Conservation (phyloP, 805 yeast species). For the Kurtzmaniella cleridarum region DNA sequence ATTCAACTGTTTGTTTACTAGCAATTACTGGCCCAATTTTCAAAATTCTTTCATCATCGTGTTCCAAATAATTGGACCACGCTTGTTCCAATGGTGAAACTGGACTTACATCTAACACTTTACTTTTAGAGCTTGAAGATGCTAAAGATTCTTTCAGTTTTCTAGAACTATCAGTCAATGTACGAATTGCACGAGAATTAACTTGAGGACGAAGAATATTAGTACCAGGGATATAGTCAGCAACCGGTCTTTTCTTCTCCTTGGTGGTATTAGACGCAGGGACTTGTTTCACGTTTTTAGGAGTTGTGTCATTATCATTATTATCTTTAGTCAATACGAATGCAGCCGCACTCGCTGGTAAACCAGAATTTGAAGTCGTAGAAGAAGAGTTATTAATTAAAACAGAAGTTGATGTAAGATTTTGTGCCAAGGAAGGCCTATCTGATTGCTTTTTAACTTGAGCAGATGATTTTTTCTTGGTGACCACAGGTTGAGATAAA, state of each 20-base stretch:
- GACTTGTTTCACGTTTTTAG: constrained; percentile 20
- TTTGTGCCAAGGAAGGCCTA: constrained; percentile 17
- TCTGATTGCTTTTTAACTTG: constrained; percentile 22
- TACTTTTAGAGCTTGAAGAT: constrained; percentile 18
- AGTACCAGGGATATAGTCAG: constrained; percentile 54
- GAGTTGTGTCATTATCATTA: constrained; percentile 9
- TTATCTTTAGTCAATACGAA: constrained; percentile 28
- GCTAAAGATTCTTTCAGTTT: constrained; percentile 3
- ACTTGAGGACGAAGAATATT: constrained; percentile 50
- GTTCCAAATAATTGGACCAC: constrained; percentile 51
- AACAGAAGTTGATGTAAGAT: not conserved
- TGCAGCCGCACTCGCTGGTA: constrained; percentile 38
- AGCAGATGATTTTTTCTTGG: constrained; percentile 23
- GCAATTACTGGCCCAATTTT: constrained; percentile 52
- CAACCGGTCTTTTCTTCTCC: not conserved
- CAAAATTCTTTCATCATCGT: constrained; percentile 55
- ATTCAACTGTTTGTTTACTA: constrained; percentile 38
- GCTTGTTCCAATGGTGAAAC: constrained; percentile 50
- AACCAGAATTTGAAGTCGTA: constrained; percentile 11
- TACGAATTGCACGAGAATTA: constrained; percentile 19
- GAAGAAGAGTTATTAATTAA: constrained; percentile 1
- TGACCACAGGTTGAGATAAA: constrained; percentile 9
- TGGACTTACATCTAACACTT: constrained; percentile 37
- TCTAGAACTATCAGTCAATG: constrained; percentile 9
- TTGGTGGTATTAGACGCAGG: constrained; percentile 19